Evolutionary conservation across 768 basidiomycete species (phyloP), one percentile per base, ranked within the genome.

Genomic region (Leccinum subgranulosum): DNA sequence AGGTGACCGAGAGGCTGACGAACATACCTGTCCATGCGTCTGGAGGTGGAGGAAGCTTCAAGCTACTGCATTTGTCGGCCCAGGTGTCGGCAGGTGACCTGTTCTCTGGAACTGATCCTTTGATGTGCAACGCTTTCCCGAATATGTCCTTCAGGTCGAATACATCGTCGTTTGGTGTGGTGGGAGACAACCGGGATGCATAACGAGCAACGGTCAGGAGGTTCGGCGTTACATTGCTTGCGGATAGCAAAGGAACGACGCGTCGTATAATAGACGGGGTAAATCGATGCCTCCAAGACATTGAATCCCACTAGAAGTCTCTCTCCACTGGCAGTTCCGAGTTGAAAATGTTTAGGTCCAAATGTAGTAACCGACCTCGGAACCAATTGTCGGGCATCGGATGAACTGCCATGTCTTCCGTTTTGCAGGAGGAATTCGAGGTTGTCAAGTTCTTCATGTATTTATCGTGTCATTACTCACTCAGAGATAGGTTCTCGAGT

Each of bases 381-480:
- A 62, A 52, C 56, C 41, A 62, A 48, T 58, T 49, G 54, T 70
- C 69, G 69, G 69, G 49, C 49, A 56, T 62, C 69, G 69, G 70
- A 64, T 66, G 58, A 57, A 10, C 60, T 2, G 14, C 36, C 1
- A 89, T 90, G 88, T 81, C 83, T 58, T 64, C 70, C 58, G 77
- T 84, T 36, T 78, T 97, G 54, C 78, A 84, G 55, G 94, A 98
- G 75, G 94, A 98, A 74, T 85, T 94, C 60, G 94, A 98, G 85
- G 94, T 95, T 66, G 62, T 55, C 25, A 58, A 59, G 54, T 62
- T 46, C 45, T 56, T 57, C 53, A 45, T 55, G 55, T 41, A 49
- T 47, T 21, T 45, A 29, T 28, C 48, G 50, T 55, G 43, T 41
- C 53, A 29, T 60, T 49, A 51, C 63, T 54, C 60, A 60, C 53